Conservation (phyloP, 805 yeast species). For the Saccharomycopsis synnaedendra region DNA sequence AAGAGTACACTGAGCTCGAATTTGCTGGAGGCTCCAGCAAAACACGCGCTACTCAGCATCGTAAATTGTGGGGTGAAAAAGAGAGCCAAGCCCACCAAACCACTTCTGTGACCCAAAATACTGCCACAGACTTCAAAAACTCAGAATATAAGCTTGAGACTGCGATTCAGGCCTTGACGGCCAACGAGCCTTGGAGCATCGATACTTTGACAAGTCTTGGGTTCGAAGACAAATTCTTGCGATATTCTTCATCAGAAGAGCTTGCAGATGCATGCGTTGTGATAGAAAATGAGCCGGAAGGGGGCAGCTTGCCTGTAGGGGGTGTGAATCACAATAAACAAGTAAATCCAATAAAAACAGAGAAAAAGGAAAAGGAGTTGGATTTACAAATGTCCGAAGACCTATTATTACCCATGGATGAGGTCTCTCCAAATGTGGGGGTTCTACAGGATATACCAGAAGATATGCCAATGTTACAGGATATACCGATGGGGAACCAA, state of each 20-base stretch:
- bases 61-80: not conserved
- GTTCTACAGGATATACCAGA: no score
- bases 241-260: constrained; percentile 48
- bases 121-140: constrained; percentile 16
- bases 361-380: not conserved
- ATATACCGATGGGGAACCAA: not conserved
- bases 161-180: constrained; percentile 36
- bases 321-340: not conserved
- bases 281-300: constrained; percentile 28
- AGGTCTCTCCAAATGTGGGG: not conserved
- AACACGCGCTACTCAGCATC: not conserved
- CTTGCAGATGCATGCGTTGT: constrained; percentile 49
- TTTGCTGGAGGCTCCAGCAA: not conserved
- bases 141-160: constrained; percentile 31
- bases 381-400: not conserved
- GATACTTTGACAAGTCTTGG: constrained; percentile 40
- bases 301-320: not conserved
- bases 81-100: not conserved
- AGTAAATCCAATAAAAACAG: not conserved
- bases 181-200: constrained; percentile 43
- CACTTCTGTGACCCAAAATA: constrained; percentile 10
- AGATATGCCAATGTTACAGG: no score
- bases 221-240: constrained; percentile 30
- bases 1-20: constrained; percentile 7
- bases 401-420: not conserved